phyloP scores from a whole-genome alignment of 2,329 filamentous ascomycete species.

The Pestalotiopsis sp. region DNA sequence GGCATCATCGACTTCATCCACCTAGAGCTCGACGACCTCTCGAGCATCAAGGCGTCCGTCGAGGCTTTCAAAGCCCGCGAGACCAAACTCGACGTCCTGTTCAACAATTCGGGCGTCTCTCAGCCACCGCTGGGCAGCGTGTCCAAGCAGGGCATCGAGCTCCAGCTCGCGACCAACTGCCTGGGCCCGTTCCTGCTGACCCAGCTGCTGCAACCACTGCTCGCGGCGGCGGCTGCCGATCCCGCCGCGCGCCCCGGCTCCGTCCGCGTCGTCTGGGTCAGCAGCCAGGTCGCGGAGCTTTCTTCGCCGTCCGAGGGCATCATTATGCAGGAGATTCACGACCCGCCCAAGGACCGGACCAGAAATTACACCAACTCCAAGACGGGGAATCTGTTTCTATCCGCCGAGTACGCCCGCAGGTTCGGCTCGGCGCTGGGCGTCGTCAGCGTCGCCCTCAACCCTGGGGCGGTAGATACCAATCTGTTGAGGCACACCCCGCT shows the following conservation, averaged over 20 bases:
- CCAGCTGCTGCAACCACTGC: constrained; percentile 17
- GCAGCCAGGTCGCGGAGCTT: background rate
- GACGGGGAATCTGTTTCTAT: background rate
- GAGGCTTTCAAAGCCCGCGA: constrained; percentile 18
- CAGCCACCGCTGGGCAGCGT: constrained; percentile 27
- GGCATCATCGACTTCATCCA: constrained; percentile 14
- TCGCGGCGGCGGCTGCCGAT: constrained; percentile 10
- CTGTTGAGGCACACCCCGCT: background rate
- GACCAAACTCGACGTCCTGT: constrained; percentile 31
- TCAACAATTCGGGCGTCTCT: constrained; percentile 38
- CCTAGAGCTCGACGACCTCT: constrained; percentile 26
- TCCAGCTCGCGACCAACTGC: constrained; percentile 24
- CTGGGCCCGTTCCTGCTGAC: constrained; percentile 24
- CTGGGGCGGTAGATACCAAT: background rate
- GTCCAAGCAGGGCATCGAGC: constrained; percentile 27
- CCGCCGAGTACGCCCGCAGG: background rate
- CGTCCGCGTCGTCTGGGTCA: background rate
- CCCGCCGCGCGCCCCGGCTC: background rate
- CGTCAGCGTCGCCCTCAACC: background rate
- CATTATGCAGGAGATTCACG: background rate
- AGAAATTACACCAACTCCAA: background rate
- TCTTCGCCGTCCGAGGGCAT: background rate
- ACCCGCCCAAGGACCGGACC: background rate
- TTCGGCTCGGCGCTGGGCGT: background rate
- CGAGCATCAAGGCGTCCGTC: constrained; percentile 25